These are phyloP conservation scores for Botrytis medusae DNA, from an alignment of 2,329 filamentous ascomycete genomes.

Conservation along the genomic window DNA sequence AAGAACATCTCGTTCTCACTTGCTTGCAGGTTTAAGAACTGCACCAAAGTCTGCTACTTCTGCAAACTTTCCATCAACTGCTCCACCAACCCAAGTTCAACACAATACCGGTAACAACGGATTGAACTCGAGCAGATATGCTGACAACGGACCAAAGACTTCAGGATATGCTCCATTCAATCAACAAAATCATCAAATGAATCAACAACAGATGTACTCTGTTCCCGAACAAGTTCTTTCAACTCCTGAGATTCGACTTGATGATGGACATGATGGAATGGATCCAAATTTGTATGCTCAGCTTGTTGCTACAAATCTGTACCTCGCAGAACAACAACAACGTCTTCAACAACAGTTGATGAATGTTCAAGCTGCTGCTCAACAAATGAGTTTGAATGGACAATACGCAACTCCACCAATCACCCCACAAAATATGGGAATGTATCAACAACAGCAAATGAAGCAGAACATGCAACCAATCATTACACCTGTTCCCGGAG, in stretches of 20 bases:
- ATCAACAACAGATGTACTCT: constrained; percentile 61
- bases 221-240: constrained; percentile 83
- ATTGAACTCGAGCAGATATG: constrained; percentile 39
- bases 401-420: constrained; percentile 52
- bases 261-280: constrained; percentile 69
- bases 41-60: constrained; percentile 83
- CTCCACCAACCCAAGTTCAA: constrained; percentile 57
- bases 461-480: constrained; percentile 46
- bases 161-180: constrained; percentile 38
- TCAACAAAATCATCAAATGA: constrained; percentile 43
- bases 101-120: constrained; percentile 33
- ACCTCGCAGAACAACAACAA: constrained; percentile 92
- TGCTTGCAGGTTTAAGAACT: constrained; percentile 89
- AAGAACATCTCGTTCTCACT: constrained; percentile 89
- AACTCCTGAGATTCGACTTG: constrained; percentile 76
- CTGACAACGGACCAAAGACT: constrained; percentile 40
- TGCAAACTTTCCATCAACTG: constrained; percentile 66
- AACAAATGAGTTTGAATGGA: constrained; percentile 75
- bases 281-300: constrained; percentile 87
- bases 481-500: constrained; percentile 51
- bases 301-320: constrained; percentile 86
- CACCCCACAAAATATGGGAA: constrained; percentile 52
- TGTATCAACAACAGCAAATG: constrained; percentile 48
- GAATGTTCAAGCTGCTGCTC: constrained; percentile 76
- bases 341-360: constrained; percentile 90